Evolutionary conservation across 805 yeast species (phyloP).

Genomic region (Kodamaea kaohsiungensis): DNA sequence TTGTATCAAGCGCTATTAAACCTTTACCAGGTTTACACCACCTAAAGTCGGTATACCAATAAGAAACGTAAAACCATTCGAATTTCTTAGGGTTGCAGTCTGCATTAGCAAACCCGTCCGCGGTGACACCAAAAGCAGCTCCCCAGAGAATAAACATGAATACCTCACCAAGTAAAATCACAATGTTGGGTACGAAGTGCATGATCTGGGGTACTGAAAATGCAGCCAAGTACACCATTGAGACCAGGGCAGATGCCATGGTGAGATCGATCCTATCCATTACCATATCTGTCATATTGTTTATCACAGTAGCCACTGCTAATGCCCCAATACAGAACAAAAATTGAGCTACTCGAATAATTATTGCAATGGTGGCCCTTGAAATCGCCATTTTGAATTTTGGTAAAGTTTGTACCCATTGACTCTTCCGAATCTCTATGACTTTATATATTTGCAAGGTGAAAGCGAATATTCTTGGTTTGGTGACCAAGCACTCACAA

Average conservation of each 20-base stretch:
- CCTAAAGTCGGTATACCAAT: neutral
- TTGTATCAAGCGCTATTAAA: conserved; percentile 19
- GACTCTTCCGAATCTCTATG: neutral
- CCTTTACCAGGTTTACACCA: conserved; percentile 25
- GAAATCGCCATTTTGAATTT: neutral
- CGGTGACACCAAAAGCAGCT: conserved; percentile 22
- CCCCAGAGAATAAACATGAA: conserved; percentile 24
- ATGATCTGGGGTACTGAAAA: conserved; percentile 12
- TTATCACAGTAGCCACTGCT: neutral
- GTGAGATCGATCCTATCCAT: neutral
- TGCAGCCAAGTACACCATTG: neutral
- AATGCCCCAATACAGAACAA: neutral
- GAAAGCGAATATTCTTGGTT: neutral
- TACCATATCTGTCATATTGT: neutral
- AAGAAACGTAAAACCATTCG: neutral
- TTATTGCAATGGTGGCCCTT: neutral
- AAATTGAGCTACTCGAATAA: neutral
- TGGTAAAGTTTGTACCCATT: neutral
- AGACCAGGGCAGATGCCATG: neutral
- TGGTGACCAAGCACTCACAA: neutral
- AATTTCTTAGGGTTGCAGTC: conserved; percentile 6
- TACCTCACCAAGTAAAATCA: conserved; percentile 16
- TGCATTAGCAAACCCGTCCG: conserved; percentile 19
- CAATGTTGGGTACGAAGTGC: conserved; percentile 13
- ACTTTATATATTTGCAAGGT: neutral